These are phyloP conservation scores for Taphrina wiesneri DNA, from an alignment of 1,139 yeast species.

Conservation along the genomic window DNA sequence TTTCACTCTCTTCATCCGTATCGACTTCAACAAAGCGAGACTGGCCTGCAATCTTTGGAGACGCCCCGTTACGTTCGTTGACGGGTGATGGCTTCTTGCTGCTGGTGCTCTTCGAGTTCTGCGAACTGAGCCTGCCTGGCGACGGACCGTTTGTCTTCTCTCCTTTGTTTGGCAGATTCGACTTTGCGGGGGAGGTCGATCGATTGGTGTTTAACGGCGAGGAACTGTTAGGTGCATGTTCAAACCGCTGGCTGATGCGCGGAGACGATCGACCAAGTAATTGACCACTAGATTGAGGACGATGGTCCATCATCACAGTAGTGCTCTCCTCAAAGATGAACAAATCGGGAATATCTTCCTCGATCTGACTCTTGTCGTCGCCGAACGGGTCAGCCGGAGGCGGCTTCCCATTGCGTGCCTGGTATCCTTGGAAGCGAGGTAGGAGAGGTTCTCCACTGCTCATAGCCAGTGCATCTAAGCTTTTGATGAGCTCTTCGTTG, in stretches of 20 bases:
- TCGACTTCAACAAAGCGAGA: conserved; percentile 37
- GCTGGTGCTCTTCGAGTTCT: conserved; percentile 35
- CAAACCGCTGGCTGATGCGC: background rate
- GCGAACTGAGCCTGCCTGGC: background rate
- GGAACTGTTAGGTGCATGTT: background rate
- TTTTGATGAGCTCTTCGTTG: conserved; percentile 23
- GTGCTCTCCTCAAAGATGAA: conserved; percentile 12
- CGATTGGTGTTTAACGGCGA: background rate
- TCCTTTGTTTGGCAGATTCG: background rate
- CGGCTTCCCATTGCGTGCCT: background rate
- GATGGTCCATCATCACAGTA: conserved; percentile 3
- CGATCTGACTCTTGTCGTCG: background rate
- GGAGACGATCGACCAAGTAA: background rate
- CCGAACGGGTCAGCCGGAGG: background rate
- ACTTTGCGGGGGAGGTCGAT: background rate
- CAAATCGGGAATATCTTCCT: conserved; percentile 14
- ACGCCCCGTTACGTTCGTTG: background rate
- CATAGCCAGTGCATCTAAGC: conserved; percentile 6
- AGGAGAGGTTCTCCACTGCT: background rate
- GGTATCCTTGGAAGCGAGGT: background rate
- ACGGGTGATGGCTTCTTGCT: conserved; percentile 13
- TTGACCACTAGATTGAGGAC: conserved; percentile 2
- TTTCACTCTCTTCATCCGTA: conserved; percentile 27
- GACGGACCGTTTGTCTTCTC: background rate
- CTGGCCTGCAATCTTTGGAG: background rate